Evolutionary conservation across 2,329 filamentous ascomycete genomes (phyloP), one percentile per base, ranked within the genome.

Genomic region (Phialophora chinensis): DNA sequence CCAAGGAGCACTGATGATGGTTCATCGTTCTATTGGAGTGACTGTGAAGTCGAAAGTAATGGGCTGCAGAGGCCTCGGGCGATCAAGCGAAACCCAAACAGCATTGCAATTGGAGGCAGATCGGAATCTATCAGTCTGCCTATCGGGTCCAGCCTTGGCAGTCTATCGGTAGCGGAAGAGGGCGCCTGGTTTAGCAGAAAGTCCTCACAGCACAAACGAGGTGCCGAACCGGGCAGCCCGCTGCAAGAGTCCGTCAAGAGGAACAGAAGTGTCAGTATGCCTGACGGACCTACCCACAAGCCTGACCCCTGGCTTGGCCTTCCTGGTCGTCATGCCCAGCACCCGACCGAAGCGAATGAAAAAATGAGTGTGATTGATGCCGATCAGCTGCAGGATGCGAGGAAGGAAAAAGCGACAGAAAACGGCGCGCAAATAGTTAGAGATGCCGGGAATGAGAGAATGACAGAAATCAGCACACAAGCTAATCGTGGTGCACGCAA

Each of bases 41-140:
- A 71, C 27, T 61, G 53, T 23, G 66, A 66, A n/a, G 20, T 59
- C 11, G 47, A 29, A 11, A 25, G 33, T 12, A 25, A 42, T 33
- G 52, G 49, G 17, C 10, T 49, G 10, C 20, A 31, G 11, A 59
- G 23, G n/a, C 11, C 31, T n/a, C 7, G 50, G 8, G 14, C 20
- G 7, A 38, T 29, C 6, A 63, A 57, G 38, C 52, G 62, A 17
- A 72, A 71, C 54, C 63, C 66, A 12, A 66, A 72, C 52, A 72
- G 71, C 54, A 55, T 72, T 12, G 71, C 71, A 29, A 60, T 72
- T n/a, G 71, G 65, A 33, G 71, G 71, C 27, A 69, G 69, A 59
- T 69, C 69, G 38, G 68, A 66, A 20, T 67, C 68, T 11, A 60
- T 69, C 31, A 67, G 63, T 35, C 29, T 69, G 11, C 68, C 65